Base-by-base conservation (phyloP, 1,139 yeast genomes). In the Saccharomyces hybrid region DNA sequence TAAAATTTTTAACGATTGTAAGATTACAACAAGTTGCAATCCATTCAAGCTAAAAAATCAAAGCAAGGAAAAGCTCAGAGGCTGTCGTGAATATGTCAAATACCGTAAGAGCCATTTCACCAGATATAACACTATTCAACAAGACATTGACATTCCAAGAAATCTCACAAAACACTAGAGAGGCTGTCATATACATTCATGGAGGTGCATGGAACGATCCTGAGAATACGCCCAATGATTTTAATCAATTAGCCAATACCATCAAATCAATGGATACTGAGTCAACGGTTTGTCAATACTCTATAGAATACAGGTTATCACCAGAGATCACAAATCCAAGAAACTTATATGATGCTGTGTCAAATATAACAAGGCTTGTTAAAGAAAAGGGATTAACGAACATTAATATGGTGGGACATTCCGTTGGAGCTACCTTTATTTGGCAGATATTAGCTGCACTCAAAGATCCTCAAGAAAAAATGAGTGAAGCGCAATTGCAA, bases 141-240 rank as follows among this genome's bases (percentile, higher is more conserved):
- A 52, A 55, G n/a, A 56, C 61, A 7, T 57, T 53, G 14, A 54
- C 50, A 20, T 58, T 60, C 50, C 44, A 38, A 11, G 44, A 38
- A 48, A 55, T 31, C 44, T 51, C 28, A 49, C 57, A 46, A 20
- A 51, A 31, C 5, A 23, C 50, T 16, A 50, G 50, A 8, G 51
- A 57, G 1, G 66, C 68, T 4, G 49, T 70, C 30, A 58, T 88
- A 0, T 83, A 81, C 60, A 78, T 89, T 42, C 96, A 89, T 67
- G 96, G 96, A 0, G 97, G 97, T 0, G 96, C 93, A 0, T 89
- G 96, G 96, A 73, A 88, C 60, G 96, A 87, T 64, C 82, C 83
- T 0, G 67, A 60, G 1, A 84, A 85, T 65, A 81, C 88, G 0
- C 78, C 69, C 51, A 71, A 75, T 49, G 95, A 86, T 64, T 83